Base-by-base conservation (phyloP, 106 monocot genomes). In the Allium sativum region DNA sequence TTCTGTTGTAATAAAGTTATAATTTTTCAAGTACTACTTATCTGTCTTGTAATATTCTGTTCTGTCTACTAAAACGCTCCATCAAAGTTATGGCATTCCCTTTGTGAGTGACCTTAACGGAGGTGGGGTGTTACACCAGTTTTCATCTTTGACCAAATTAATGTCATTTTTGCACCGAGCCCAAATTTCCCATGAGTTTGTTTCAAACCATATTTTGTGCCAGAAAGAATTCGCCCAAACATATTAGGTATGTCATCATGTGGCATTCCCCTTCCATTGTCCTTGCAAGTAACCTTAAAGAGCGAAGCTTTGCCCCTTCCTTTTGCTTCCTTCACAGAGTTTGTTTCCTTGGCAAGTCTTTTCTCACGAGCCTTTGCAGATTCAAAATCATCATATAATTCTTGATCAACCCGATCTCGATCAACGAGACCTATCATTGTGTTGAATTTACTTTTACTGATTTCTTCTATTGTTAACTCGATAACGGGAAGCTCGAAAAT, bases 121-220 rank as follows among this genome's bases (percentile, higher is more conserved):
- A n/a, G n/a, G n/a, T n/a, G n/a, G n/a, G n/a, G n/a, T n/a, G n/a
- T n/a, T n/a, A n/a, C n/a, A n/a, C n/a, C n/a, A n/a, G 96, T 96
- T 65, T 91, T 96, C 96, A 96, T 96, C 76, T 96, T 96, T 42
- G 96, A 91, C 96, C 96, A 96, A 48, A 96, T 96, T 19, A 96
- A 68, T 55, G 91, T 91, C 96, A 96, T 96, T 71, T 96, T 96
- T 1, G 91, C 96, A 76, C 96, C 96, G 68, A 96, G 84, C 67
- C 96, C 96, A 78, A 96, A 96, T 73, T 96, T 96, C 42, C 96
- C 96, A 53, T 90, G 90, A 59, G 96, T 91, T 78, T 96, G 96
- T 72, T 84, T 91, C 63, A 96, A 65, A 52, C 96, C 96, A 80
- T 96, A 96, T 57, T 96, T 96, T 66, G 96, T 96, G 31, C 96